Evolutionary conservation across 2,329 filamentous ascomycete species (phyloP).

Genomic region (Aspergillus fructus): DNA sequence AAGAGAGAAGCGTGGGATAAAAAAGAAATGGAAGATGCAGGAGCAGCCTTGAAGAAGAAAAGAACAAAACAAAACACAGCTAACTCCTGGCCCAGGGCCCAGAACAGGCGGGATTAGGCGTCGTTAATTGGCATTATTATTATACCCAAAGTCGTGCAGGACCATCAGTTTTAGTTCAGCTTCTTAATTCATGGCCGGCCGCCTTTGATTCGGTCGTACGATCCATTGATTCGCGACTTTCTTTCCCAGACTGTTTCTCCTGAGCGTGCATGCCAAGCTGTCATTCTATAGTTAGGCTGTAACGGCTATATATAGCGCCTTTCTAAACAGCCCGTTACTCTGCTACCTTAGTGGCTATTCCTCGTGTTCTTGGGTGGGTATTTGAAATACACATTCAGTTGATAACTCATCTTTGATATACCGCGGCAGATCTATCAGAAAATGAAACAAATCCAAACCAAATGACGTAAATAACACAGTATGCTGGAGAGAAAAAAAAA

Average conservation of each 20-base stretch:
- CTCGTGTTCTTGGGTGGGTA: background rate
- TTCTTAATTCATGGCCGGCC: background rate
- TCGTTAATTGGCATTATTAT: too few relatives aligned
- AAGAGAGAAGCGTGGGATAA: background rate
- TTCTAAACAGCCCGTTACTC: too few relatives aligned
- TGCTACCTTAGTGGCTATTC: background rate
- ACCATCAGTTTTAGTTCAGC: background rate
- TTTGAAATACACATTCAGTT: background rate
- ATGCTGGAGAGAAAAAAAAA: background rate
- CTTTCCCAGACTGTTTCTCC: background rate
- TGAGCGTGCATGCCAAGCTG: background rate
- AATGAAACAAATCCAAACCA: background rate
- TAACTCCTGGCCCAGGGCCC: background rate
- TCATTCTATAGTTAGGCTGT: background rate
- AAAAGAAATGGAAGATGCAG: conserved; percentile 1
- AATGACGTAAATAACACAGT: conserved; percentile 3
- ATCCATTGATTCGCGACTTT: background rate
- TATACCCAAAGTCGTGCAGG: background rate
- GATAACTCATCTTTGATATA: background rate
- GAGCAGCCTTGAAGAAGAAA: background rate
- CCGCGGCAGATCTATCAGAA: conserved; percentile 1
- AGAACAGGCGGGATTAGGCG: background rate
- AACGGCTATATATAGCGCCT: conserved; percentile 1
- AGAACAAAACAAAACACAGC: background rate
- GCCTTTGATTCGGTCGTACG: background rate